Evolutionary conservation across 164 flowering plant genomes (phyloP), one percentile per base, ranked within the genome.

Genomic region (Stephania japonica): DNA sequence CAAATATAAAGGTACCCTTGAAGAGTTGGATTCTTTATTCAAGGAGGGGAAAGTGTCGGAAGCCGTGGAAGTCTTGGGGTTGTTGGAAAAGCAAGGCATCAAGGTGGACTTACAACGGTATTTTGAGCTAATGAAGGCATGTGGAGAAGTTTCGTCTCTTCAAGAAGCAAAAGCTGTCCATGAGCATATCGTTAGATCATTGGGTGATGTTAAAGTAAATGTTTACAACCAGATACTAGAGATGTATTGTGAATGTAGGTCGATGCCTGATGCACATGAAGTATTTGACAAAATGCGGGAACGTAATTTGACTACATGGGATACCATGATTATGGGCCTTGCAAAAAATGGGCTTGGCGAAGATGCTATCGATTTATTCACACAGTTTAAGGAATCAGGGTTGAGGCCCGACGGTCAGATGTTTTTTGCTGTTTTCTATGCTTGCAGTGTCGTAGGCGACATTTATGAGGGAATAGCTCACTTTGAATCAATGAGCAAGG

Each of bases 281-380:
- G 80, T 89, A 0, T 93, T 93, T 72, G 75, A 80, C 65, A 79
- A 74, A 44, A 91, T 91, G 93, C 84, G 83, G 0, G 71, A 75
- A 69, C 85, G 86, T 8, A 86, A 93, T 72, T 78, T 88, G 80
- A 85, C 91, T 4, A 70, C 93, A 41, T 93, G 98, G 98, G 89
- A 91, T 75, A 84, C 78, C 63, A 90, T 91, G 93, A 90, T 93
- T 70, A 67, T 79, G 14, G 81, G 92, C 76, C 80, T 85, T 50
- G 87, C 90, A 13, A 81, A 83, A 75, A 90, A 91, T 77, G 92
- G 84, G 50, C 83, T 77, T 49, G 94, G 89, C 69, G 95, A 93
- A 78, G 93, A 89, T 21, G 91, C 94, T 10, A 79, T 91, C 70
- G 89, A 88, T 79, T 14, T 90, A 74, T 93, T 91, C 72, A 79